Evolutionary conservation across 2,329 filamentous ascomycete genomes (phyloP), one percentile per base, ranked within the genome.

Genomic region (Diaporthe australafricana): DNA sequence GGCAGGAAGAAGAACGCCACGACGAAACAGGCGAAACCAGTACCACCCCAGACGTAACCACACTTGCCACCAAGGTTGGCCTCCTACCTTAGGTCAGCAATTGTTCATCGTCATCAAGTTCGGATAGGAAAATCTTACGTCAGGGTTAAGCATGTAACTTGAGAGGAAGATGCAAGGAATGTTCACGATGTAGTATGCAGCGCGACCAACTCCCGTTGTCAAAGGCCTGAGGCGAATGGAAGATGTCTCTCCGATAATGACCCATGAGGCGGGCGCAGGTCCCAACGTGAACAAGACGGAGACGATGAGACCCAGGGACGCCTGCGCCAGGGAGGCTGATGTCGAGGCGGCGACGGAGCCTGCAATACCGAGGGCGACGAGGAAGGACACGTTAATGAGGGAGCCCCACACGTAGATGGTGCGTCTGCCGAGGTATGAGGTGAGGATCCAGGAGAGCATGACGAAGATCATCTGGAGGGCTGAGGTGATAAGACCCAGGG

Each of bases 371-470:
- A 92, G 88, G 7, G 83, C 83, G 74, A 92, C 66, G 16, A 92
- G 82, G 75, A 92, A 84, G 50, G 77, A 76, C 65, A 82, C 82
- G 81, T 90, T 90, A 80, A 87, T 84, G 52, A 81, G 77, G 47
- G 86, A 86, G 72, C 90, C 90, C 82, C 86, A 91, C 67, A 92
- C 83, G 79, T 91, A 92, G 80, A 92, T 91, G 38, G 87, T 86
- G 67, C 90, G 89, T 72, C 90, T 87, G 78, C 90, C 89, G 68
- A 90, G 84, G 80, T 90, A 92, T 1, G 87, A 86, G 17, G 89
- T 92, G 63, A 93, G 86, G 70, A 92, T 81, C 91, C 91, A 92
- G 71, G 90, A 92, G 52, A 90, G 83, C 86, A 91, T 91, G 79
- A 91, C 89, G 73, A 90, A 85, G 78, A 93, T 80, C 80, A 80